phyloP scores from a whole-genome alignment of 305 asterid genomes.

The Lippia alba region DNA sequence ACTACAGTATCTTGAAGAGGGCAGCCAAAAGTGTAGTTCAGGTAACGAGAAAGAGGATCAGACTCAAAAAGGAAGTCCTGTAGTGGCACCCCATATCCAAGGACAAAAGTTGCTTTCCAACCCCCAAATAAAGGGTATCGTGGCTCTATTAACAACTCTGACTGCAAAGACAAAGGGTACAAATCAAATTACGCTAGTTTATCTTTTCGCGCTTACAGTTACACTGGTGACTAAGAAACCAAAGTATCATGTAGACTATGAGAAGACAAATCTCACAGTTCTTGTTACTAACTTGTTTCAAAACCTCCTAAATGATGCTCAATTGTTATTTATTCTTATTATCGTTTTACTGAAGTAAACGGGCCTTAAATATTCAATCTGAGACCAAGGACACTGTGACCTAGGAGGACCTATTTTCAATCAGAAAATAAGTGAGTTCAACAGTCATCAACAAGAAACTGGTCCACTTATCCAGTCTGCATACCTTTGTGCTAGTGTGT shows the following conservation, averaged over 20 bases:
- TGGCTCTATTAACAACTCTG: constrained; percentile 91
- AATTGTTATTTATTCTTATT: constrained; percentile 6
- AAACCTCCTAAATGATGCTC: constrained; percentile 1
- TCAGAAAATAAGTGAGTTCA: constrained; percentile 8
- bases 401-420: not conserved
- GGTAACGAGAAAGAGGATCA: constrained; percentile 76
- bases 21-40: constrained; percentile 91
- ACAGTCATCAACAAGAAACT: constrained; percentile 23
- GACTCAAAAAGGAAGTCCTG: constrained; percentile 92
- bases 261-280: constrained; percentile 10
- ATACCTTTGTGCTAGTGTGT: not conserved
- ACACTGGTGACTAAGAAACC: constrained; percentile 20
- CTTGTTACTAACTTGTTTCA: not conserved
- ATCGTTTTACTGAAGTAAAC: constrained; percentile 6
- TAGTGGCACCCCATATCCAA: constrained; percentile 91
- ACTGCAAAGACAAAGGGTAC: constrained; percentile 50
- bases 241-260: not conserved
- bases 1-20: constrained; percentile 85
- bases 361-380: constrained; percentile 15
- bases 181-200: not conserved
- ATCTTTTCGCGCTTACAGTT: not conserved
- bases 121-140: constrained; percentile 98
- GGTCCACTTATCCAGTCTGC: constrained; percentile 15
- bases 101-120: constrained; percentile 91
- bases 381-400: not conserved